Evolutionary conservation across 2,329 filamentous ascomycete genomes (phyloP), one percentile per base, ranked within the genome.

Genomic region (Colletotrichum sp.): DNA sequence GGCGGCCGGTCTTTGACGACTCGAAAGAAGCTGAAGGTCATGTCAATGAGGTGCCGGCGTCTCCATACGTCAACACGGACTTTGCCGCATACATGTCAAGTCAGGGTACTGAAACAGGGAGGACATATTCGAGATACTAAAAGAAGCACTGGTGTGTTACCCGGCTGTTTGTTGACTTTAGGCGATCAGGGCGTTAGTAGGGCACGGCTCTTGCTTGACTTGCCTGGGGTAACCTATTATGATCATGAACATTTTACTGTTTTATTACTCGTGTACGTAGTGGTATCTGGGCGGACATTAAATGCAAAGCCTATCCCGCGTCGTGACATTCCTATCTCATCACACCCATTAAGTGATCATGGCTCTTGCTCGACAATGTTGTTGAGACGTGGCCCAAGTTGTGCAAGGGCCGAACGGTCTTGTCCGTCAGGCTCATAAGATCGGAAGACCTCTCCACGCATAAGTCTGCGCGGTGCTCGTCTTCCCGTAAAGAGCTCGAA

Each of bases 401-500:
- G 85, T 44, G 85, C 82, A 34, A 84, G 80, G 76, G 86, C 84
- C 1, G 83, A 83, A 59, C 83, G 82, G 16, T 86, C 86, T 59
- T 87, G 84, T 34, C 86, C 86, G 66, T 84, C 84, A 1, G 85
- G 84, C 32, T 69, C 25, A 70, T 89, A 89, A 3, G 88, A 85
- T 67, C 82, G 82, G 72, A 90, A 85, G 15, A 94, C 92, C 79
- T 93, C 92, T 57, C 91, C 87, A 77, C 93, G 90, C 94, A 96
- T 96, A 49, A 94, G 83, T 61, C 91, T 86, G 30, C 94, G 89
- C 9, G 93, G 93, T 12, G 93, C 93, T 79, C 92, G 89, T 67
- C 93, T 88, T 1, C 94, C 94, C 0, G 94, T 96, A 82, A 96
- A 95, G 4, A 96, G 84, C 83, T 96, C 95, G 80, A 96, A 96